Percentiles rank a stretch among this genome's conserved stretches.
phyloP scores from a whole-genome alignment of 2,329 filamentous ascomycete species.

The Nothophaeocryptopus gaeumannii region DNA sequence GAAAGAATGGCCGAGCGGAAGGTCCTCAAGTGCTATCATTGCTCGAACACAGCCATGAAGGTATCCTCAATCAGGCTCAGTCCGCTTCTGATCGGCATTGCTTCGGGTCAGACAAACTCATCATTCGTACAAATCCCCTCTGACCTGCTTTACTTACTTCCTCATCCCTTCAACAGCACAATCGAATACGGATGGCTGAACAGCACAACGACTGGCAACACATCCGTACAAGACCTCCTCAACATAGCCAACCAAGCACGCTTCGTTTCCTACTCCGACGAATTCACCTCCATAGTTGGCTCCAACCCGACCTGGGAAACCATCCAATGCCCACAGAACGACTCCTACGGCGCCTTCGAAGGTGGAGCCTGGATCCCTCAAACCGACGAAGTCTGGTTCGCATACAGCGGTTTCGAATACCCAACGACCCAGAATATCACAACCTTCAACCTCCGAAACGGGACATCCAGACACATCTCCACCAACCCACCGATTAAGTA shows the following conservation, averaged over 20 bases:
- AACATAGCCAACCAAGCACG: neutral
- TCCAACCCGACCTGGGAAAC: neutral
- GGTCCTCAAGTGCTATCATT: too few species aligned
- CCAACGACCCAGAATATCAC: neutral
- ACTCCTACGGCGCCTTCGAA: slow-evolving; percentile 1
- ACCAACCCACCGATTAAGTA: neutral
- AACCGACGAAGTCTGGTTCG: slow-evolving; percentile 3
- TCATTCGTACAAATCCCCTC: neutral
- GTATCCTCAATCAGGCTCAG: too few species aligned
- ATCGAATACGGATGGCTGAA: neutral
- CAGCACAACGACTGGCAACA: neutral
- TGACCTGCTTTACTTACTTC: neutral
- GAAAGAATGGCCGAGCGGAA: too few species aligned
- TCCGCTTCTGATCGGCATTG: too few species aligned
- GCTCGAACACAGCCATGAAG: too few species aligned
- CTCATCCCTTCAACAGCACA: slow-evolving; percentile 1
- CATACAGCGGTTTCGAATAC: neutral
- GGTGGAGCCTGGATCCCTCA: slow-evolving; percentile 11
- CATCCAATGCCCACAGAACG: neutral
- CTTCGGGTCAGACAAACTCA: too few species aligned
- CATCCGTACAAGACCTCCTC: neutral
- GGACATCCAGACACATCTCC: neutral
- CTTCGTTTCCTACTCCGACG: neutral
- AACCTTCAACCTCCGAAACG: neutral
- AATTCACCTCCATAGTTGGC: slow-evolving; percentile 1